These are phyloP conservation scores for Candida fluviatilis DNA, from an alignment of 805 yeast species.

Conservation along the genomic window DNA sequence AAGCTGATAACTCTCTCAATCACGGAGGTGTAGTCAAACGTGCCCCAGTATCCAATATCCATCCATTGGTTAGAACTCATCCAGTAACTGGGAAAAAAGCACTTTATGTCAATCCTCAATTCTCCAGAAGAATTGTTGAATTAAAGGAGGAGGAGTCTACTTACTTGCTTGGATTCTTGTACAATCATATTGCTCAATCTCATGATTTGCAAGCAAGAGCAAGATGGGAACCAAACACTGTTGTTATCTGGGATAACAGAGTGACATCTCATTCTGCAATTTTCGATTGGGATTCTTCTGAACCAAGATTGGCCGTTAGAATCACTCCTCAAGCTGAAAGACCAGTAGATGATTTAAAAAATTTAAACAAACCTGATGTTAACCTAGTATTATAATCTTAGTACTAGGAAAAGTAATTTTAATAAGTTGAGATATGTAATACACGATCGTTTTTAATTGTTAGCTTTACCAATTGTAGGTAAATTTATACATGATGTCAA, in stretches of 20 bases:
- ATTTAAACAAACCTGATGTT: conserved; percentile 28
- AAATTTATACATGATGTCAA: too few species aligned
- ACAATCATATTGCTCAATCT: conserved; percentile 26
- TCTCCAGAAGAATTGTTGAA: conserved; percentile 33
- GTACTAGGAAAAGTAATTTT: too few species aligned
- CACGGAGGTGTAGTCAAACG: conserved; percentile 30
- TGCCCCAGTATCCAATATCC: conserved; percentile 32
- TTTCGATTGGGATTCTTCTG: conserved; percentile 29
- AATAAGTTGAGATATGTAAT: too few species aligned
- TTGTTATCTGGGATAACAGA: conserved; percentile 40
- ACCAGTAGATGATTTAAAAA: conserved; percentile 31
- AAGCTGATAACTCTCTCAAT: conserved; percentile 23
- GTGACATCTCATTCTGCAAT: conserved; percentile 33
- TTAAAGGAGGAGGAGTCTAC: conserved; percentile 36
- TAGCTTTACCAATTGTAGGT: too few species aligned
- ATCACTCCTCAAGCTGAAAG: conserved; percentile 39
- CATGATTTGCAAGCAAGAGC: conserved; percentile 39
- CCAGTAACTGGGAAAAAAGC: conserved; percentile 36
- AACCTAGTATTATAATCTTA: conserved; percentile 13
- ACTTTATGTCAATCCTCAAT: conserved; percentile 31
- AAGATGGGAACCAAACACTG: conserved; percentile 31
- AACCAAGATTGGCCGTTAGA: conserved; percentile 32
- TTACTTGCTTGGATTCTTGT: conserved; percentile 29
- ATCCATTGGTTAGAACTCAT: conserved; percentile 36
- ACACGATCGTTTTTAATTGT: too few species aligned